Evolutionary conservation across 768 basidiomycete genomes (phyloP).

Genomic region (Bullera alba): DNA sequence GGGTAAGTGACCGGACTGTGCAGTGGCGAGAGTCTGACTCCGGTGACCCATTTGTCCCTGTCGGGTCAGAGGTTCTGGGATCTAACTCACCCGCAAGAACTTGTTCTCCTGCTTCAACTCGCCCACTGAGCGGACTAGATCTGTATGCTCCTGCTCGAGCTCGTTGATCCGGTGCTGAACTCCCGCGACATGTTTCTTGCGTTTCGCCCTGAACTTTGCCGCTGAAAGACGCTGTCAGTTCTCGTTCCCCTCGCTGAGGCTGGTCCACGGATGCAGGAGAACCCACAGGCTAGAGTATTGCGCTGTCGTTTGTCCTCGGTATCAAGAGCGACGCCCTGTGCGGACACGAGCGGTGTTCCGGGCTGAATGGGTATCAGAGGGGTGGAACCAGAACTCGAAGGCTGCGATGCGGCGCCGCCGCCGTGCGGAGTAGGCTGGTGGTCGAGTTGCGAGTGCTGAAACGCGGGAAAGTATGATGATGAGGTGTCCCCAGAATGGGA

Average conservation of each 20-base stretch:
- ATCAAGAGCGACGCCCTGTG: constrained; percentile 4
- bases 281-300: constrained; percentile 24
- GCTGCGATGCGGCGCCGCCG: background rate
- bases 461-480: background rate
- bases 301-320: constrained; percentile 19
- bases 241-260: background rate
- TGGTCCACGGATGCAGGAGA: background rate
- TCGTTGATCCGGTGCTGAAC: constrained; percentile 15
- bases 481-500: no score
- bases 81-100: constrained; percentile 14
- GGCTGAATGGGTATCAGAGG: background rate
- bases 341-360: background rate
- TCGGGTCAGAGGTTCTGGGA: background rate
- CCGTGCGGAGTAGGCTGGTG: background rate
- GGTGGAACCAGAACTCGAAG: background rate
- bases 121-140: constrained; percentile 11
- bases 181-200: constrained; percentile 9
- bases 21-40: background rate
- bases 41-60: background rate
- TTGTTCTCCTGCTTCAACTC: constrained; percentile 21
- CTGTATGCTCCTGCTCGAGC: constrained; percentile 11
- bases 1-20: background rate
- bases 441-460: background rate
- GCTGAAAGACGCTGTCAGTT: constrained; percentile 5
- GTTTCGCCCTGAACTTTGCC: constrained; percentile 24